A percentile compares a stretch with the other conserved stretches of the same genome.
These are phyloP conservation scores for Colletotrichum agaves DNA, from an alignment of 2,329 filamentous ascomycete species.

Conservation along the genomic window DNA sequence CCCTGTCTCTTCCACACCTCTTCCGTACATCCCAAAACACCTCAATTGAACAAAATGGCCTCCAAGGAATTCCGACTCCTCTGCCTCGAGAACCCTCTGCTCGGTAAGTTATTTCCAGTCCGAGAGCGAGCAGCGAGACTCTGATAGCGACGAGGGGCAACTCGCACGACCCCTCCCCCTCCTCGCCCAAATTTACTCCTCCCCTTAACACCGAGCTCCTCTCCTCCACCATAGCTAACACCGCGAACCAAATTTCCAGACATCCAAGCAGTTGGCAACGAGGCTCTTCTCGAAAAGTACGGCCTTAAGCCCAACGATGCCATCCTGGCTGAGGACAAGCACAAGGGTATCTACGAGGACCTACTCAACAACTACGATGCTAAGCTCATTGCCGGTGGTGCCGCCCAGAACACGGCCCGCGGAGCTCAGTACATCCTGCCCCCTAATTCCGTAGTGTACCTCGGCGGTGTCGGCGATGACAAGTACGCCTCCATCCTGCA, in stretches of 20 bases:
- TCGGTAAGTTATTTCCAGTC: slow-evolving; percentile 68
- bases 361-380: slow-evolving; percentile 91
- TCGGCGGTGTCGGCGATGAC: slow-evolving; percentile 94
- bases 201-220: slow-evolving; percentile 27
- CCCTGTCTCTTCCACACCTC: slow-evolving; percentile 27
- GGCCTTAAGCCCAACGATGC: slow-evolving; percentile 95
- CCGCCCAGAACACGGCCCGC: slow-evolving; percentile 96
- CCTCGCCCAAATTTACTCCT: slow-evolving; percentile 21
- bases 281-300: slow-evolving; percentile 91
- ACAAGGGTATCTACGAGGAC: slow-evolving; percentile 91
- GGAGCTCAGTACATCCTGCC: slow-evolving; percentile 97
- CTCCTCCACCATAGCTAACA: neutral
- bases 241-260: slow-evolving; percentile 60
- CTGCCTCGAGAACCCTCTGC: slow-evolving; percentile 96
- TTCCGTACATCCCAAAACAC: slow-evolving; percentile 35
- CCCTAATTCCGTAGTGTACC: slow-evolving; percentile 88
- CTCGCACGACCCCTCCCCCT: neutral
- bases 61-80: slow-evolving; percentile 88
- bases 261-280: slow-evolving; percentile 88
- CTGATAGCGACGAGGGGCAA: neutral
- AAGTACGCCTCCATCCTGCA: slow-evolving; percentile 92
- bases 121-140: neutral
- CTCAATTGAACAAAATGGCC: slow-evolving; percentile 68
- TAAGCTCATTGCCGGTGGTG: slow-evolving; percentile 94
- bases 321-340: slow-evolving; percentile 94